Conservation (phyloP, 2,329 filamentous ascomycete species). For the Xylaria sp. region DNA sequence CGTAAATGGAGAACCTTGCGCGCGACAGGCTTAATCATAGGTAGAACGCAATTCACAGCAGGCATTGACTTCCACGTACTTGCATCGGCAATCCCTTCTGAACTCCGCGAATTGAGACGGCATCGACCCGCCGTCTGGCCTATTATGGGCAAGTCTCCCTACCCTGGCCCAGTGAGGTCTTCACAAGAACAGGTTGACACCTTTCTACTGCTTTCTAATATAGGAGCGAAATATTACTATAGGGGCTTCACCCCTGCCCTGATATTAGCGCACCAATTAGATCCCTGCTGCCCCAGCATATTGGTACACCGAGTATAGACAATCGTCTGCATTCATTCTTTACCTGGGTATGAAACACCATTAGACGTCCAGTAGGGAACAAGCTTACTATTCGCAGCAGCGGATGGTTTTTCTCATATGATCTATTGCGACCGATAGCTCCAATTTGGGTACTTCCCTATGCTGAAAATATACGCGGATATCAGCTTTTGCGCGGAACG, state of each 20-base stretch:
- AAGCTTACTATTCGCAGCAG: conserved; percentile 14
- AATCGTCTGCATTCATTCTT: conserved; percentile 19
- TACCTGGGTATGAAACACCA: conserved; percentile 20
- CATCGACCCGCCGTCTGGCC: conserved; percentile 31
- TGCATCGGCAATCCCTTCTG: conserved; percentile 26
- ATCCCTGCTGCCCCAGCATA: conserved; percentile 6
- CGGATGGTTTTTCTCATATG: conserved; percentile 4
- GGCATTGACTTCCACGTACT: conserved; percentile 20
- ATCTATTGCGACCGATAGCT: conserved; percentile 11
- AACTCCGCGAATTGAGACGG: conserved; percentile 28
- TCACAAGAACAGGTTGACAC: conserved; percentile 21
- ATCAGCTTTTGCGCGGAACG: neutral
- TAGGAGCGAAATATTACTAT: conserved; percentile 20
- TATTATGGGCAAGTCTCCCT: conserved; percentile 35
- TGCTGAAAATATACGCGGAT: neutral
- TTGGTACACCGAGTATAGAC: conserved; percentile 15
- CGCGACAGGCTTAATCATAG: conserved; percentile 10
- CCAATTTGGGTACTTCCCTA: neutral
- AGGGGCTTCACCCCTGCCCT: conserved; percentile 27
- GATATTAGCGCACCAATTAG: conserved; percentile 34
- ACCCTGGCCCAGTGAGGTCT: conserved; percentile 21
- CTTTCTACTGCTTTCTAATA: conserved; percentile 8
- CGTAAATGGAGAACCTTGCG: conserved; percentile 1
- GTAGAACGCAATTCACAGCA: neutral
- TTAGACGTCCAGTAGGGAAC: conserved; percentile 2